phyloP scores from a whole-genome alignment of 169 alveolate genomes.

The Plasmodium knowlesi region DNA sequence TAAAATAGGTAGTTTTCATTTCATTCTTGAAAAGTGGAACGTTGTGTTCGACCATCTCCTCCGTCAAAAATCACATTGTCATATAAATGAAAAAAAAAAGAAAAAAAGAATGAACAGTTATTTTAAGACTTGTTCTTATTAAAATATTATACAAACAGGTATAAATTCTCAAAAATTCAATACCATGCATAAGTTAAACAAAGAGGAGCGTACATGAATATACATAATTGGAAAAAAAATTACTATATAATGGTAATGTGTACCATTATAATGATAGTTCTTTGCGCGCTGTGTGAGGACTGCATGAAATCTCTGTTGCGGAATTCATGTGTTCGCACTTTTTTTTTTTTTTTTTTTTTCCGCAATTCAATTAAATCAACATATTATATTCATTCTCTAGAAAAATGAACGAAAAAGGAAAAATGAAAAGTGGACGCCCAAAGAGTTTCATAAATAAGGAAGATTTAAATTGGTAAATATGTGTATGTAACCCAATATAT shows the following conservation, averaged over 20 bases:
- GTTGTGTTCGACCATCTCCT: background rate
- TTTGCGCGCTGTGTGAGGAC: background rate
- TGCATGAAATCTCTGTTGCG: background rate
- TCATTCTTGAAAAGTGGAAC: no score
- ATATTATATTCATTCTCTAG: background rate
- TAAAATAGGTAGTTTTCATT: background rate
- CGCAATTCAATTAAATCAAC: background rate
- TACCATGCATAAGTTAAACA: background rate
- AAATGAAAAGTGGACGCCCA: no score
- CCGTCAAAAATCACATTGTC: background rate
- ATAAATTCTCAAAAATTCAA: background rate
- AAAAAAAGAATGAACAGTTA: background rate
- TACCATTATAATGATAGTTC: background rate
- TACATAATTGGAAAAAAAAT: background rate
- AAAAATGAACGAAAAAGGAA: background rate
- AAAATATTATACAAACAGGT: background rate
- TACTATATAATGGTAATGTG: background rate
- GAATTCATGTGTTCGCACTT: background rate
- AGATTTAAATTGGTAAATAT: no score
- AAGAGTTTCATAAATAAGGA: no score
- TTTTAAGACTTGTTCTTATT: background rate
- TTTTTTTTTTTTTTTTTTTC: background rate
- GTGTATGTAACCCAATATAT: no score
- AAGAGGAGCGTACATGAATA: background rate
- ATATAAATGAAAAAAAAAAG: background rate